phyloP scores from a whole-genome alignment of 495 filamentous ascomycete genomes.

The Podospora pseudocomata region DNA sequence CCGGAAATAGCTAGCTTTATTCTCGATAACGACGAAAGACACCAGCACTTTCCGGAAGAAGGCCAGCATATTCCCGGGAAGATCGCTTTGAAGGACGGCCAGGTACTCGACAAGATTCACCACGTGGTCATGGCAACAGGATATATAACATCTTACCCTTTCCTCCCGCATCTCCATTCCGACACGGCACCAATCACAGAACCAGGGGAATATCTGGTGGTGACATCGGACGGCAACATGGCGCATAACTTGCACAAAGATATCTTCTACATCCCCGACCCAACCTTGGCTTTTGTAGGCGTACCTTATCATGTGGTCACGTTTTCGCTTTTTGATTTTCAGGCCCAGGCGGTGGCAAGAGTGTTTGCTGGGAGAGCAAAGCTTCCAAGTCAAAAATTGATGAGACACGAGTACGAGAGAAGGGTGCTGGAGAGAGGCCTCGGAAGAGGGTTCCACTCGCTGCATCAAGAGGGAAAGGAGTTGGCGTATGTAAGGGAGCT shows the following conservation, averaged over 20 bases:
- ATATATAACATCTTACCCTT: constrained; percentile 60
- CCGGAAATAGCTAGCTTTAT: constrained; percentile 43
- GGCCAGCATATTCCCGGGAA: constrained; percentile 23
- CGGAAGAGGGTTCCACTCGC: constrained; percentile 53
- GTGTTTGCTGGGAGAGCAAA: constrained; percentile 51
- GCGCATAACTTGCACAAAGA: constrained; percentile 66
- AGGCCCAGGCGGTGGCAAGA: constrained; percentile 56
- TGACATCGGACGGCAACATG: constrained; percentile 58
- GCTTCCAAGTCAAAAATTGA: constrained; percentile 45
- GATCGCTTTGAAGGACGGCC: constrained; percentile 34
- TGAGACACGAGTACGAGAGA: constrained; percentile 52
- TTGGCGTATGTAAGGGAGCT: constrained; percentile 54
- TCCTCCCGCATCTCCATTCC: constrained; percentile 48
- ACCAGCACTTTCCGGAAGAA: neutral
- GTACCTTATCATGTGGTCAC: constrained; percentile 58
- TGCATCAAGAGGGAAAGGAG: constrained; percentile 45
- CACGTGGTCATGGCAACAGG: constrained; percentile 60
- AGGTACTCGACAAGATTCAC: constrained; percentile 50
- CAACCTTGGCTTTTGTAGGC: constrained; percentile 59
- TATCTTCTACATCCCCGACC: constrained; percentile 64
- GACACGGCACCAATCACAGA: constrained; percentile 28
- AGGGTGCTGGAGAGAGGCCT: constrained; percentile 43
- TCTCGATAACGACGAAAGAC: neutral
- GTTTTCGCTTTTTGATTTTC: constrained; percentile 64
- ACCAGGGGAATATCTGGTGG: constrained; percentile 49